Percentiles rank a stretch among this genome's conserved stretches.
These are phyloP conservation scores for Amaranthus cruentus DNA, from an alignment of 148 eudicot genomes.

Conservation along the genomic window DNA sequence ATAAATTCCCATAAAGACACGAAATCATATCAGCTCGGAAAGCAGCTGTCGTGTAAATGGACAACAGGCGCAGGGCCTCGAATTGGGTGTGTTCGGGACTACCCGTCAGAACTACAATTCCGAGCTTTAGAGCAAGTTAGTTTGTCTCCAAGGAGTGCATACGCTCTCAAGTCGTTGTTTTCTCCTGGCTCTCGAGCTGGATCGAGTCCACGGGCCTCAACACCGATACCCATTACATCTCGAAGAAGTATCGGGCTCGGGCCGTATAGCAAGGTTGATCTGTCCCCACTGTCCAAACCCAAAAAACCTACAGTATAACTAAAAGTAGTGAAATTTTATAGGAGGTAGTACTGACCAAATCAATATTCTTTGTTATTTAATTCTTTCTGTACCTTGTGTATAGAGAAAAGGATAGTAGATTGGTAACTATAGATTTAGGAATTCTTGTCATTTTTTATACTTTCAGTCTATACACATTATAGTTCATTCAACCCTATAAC, in stretches of 20 bases:
- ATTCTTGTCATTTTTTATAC: constrained; percentile 9
- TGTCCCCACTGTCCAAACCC: constrained; percentile 35
- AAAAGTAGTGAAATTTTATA: constrained; percentile 10
- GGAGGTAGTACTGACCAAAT: constrained; percentile 24
- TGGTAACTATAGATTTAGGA: constrained; percentile 26
- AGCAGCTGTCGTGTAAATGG: constrained; percentile 84
- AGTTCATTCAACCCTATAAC: constrained; percentile 3
- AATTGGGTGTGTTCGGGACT: constrained; percentile 85
- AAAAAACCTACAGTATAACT: constrained; percentile 12
- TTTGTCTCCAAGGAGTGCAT: constrained; percentile 67
- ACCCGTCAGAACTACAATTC: constrained; percentile 69
- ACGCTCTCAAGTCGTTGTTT: constrained; percentile 30
- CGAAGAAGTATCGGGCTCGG: constrained; percentile 26
- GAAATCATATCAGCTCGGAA: constrained; percentile 79
- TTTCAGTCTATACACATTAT: background rate
- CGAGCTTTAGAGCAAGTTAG: constrained; percentile 66
- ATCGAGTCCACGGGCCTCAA: constrained; percentile 28
- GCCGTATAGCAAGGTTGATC: constrained; percentile 18
- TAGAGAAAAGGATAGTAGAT: constrained; percentile 14
- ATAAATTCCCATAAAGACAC: constrained; percentile 69
- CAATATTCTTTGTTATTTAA: constrained; percentile 31
- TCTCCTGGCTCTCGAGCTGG: constrained; percentile 21
- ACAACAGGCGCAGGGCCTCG: constrained; percentile 95
- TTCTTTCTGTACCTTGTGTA: constrained; percentile 34
- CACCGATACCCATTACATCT: constrained; percentile 26